Percentiles rank a stretch among this genome's conserved stretches.
Conservation (phyloP, 73 alveolate species). For the Diophrys appendiculata region DNA sequence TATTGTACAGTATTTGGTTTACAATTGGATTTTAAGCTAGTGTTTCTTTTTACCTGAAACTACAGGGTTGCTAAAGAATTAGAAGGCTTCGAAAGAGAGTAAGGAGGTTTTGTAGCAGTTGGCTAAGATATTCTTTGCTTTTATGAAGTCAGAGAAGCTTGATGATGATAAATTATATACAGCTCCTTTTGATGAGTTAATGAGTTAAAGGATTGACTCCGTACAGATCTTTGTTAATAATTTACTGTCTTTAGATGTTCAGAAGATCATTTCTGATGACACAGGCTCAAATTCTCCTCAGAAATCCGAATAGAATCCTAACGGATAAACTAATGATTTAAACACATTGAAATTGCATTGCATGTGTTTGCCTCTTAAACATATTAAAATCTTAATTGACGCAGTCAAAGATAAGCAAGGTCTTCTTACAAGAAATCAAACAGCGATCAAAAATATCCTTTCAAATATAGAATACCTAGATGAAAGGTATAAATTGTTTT, state of each 20-base stretch:
- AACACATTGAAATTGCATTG: background rate
- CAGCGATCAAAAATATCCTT: too few species aligned
- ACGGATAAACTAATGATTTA: background rate
- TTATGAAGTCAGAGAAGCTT: background rate
- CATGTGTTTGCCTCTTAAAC: background rate
- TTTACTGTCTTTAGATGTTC: background rate
- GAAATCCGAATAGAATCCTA: background rate
- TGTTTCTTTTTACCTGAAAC: background rate
- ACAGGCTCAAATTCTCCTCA: too few species aligned
- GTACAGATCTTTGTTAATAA: background rate
- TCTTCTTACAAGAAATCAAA: background rate
- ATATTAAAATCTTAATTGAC: background rate
- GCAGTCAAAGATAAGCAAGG: background rate
- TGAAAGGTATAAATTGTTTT: too few species aligned
- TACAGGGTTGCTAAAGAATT: background rate
- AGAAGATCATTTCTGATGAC: background rate
- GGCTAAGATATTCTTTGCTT: background rate
- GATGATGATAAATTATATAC: background rate
- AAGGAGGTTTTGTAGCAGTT: background rate
- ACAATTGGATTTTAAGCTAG: background rate
- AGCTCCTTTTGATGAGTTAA: background rate
- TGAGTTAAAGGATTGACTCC: background rate
- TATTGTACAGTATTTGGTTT: background rate
- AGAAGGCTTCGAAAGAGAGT: background rate
- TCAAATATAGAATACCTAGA: too few species aligned